Conservation (phyloP, 345 rosid genomes). For the Bretschneidera sinensis region DNA sequence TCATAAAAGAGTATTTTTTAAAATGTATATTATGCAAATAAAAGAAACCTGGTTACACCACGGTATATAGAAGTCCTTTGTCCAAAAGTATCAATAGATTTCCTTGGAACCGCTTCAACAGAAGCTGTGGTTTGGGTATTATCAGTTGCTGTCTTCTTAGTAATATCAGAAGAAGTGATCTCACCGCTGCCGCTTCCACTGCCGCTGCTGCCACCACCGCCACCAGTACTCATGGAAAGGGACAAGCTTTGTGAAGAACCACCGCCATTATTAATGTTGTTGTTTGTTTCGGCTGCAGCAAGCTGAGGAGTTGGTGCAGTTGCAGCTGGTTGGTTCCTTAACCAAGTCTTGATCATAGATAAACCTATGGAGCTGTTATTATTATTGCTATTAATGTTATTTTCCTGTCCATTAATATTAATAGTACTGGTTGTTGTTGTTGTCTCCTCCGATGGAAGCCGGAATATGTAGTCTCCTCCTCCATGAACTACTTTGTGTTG, state of each 20-base stretch:
- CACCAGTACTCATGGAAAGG: conserved; percentile 60
- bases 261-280: too few relatives aligned
- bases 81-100: conserved; percentile 76
- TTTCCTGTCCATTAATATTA: conserved; percentile 19
- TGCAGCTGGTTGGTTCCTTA: conserved; percentile 69
- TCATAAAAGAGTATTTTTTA: too few relatives aligned
- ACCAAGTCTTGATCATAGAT: conserved; percentile 85
- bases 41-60: conserved; percentile 75
- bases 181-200: conserved; percentile 26
- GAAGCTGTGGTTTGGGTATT: conserved; percentile 18
- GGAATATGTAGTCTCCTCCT: conserved; percentile 31
- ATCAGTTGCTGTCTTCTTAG: conserved; percentile 19
- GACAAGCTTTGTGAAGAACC: conserved; percentile 58
- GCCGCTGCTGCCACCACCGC: too few relatives aligned
- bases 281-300: too few relatives aligned
- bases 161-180: conserved; percentile 28
- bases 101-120: conserved; percentile 50
- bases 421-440: conserved; percentile 9
- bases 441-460: conserved; percentile 15
- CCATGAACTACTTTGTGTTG: conserved; percentile 32
- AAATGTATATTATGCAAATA: too few relatives aligned
- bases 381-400: conserved; percentile 3
- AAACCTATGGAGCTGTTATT: conserved; percentile 46
- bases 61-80: conserved; percentile 94
- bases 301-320: conserved; percentile 22